These are phyloP conservation scores for Beauveria rudraprayagi DNA, from an alignment of 2,329 filamentous ascomycete species.

Conservation along the genomic window DNA sequence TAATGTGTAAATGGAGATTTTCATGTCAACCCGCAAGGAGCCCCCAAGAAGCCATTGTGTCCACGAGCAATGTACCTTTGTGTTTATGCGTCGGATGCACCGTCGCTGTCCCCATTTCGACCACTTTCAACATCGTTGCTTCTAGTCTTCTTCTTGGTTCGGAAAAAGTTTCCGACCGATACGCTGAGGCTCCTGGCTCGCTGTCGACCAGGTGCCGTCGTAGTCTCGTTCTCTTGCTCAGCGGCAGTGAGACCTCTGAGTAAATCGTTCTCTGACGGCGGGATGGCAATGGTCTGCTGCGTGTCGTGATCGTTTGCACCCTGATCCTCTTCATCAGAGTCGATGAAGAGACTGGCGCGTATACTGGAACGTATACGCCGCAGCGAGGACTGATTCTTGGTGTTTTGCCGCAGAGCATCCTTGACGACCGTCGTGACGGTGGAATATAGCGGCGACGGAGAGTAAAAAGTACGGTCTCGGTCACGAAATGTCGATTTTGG, in stretches of 20 bases:
- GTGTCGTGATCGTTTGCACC: slow-evolving; percentile 15
- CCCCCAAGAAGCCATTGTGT: background rate
- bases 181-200: slow-evolving; percentile 35
- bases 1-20: no score
- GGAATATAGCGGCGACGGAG: slow-evolving; percentile 51
- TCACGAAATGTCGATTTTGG: slow-evolving; percentile 24
- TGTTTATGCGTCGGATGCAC: background rate
- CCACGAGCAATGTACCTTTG: background rate
- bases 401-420: slow-evolving; percentile 42
- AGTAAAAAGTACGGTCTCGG: slow-evolving; percentile 42
- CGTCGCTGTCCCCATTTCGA: background rate
- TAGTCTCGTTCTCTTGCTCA: slow-evolving; percentile 12
- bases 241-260: slow-evolving; percentile 16
- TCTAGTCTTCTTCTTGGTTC: slow-evolving; percentile 21
- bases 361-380: slow-evolving; percentile 42
- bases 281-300: slow-evolving; percentile 15
- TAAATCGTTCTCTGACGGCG: slow-evolving; percentile 21
- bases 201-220: slow-evolving; percentile 18
- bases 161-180: slow-evolving; percentile 33
- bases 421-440: slow-evolving; percentile 51
- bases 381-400: slow-evolving; percentile 35
- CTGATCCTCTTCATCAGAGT: slow-evolving; percentile 32
- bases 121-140: background rate
- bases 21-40: no score
- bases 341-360: slow-evolving; percentile 46